Base-by-base conservation (phyloP, 2,329 filamentous ascomycete species). In the Fusarium zealandicum region DNA sequence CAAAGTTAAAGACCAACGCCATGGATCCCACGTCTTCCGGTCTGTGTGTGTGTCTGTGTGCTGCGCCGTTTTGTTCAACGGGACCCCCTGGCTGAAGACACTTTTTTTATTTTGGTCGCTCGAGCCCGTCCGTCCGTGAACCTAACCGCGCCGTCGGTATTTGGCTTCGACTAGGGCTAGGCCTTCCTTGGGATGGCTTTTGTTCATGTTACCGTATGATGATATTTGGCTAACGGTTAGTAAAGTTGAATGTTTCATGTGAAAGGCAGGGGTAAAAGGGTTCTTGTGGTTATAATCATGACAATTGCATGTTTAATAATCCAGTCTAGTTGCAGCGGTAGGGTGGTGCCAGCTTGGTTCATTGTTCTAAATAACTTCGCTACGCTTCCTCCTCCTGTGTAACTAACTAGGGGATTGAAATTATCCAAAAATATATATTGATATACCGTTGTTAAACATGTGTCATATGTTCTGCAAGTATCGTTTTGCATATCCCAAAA, bases 81-180 rank as follows among this genome's bases (percentile, higher is more conserved):
- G 30, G 51, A 25, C n/a, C 32, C 42, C 18, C 5, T 22, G 20
- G 18, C 7, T 16, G 17, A n/a, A n/a, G n/a, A n/a, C n/a, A n/a
- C n/a, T n/a, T n/a, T 25, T 25, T 39, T 18, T 35, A 13, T 7
- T 31, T 17, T 30, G 11, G 28, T 41, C 28, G 31, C 14, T 44
- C 46, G 41, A 39, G 37, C 28, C 52, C 53, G 38, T 36, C 45
- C 39, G 51, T 40, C 44, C 25, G 49, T 36, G 30, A 39, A 17
- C 36, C 37, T 25, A 42, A 20, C 54, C 48, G 20, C 47, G 47
- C 53, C 47, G 22, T 54, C 38, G 37, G 40, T n/a, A 11, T 56
- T 42, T 36, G 49, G 22, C 42, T 22, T 22, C 33, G 35, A 44
- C 33, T 22, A 30, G 48, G 32, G 30, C 30, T 38, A 38, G 25